phyloP scores from a whole-genome alignment of 352 stramenopile species.

The Phytopythium ostracodes region DNA sequence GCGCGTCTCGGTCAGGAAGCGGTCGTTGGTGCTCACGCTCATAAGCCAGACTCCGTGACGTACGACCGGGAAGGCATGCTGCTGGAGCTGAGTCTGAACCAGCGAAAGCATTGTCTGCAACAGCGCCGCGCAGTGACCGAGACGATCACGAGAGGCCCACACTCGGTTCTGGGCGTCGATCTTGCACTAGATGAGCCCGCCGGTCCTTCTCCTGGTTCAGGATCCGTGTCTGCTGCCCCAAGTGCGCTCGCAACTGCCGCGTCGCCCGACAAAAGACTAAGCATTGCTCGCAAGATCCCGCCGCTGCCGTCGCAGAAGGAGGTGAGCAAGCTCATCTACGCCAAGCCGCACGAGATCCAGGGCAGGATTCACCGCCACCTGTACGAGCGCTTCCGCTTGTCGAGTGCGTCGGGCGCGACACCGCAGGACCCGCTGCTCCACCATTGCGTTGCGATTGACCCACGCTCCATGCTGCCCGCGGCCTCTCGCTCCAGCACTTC shows the following conservation, averaged over 20 bases:
- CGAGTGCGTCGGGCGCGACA: slow-evolving; percentile 30
- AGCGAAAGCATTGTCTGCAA: slow-evolving; percentile 54
- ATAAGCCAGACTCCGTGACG: slow-evolving; percentile 34
- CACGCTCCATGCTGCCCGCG: slow-evolving; percentile 22
- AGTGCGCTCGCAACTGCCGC: background rate
- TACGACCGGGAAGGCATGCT: slow-evolving; percentile 65
- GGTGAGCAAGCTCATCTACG: slow-evolving; percentile 61
- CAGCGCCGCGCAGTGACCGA: slow-evolving; percentile 41
- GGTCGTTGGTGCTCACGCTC: background rate
- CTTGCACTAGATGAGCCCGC: slow-evolving; percentile 2
- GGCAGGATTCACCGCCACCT: slow-evolving; percentile 52
- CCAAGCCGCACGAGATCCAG: slow-evolving; percentile 63
- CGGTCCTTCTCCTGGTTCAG: background rate
- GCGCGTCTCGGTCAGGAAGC: slow-evolving; percentile 1
- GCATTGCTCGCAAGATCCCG: slow-evolving; percentile 34
- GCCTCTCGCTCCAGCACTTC: background rate
- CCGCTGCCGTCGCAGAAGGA: slow-evolving; percentile 52
- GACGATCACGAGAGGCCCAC: slow-evolving; percentile 29
- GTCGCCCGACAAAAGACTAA: background rate
- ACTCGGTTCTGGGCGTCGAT: slow-evolving; percentile 63
- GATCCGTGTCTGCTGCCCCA: background rate
- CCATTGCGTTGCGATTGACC: slow-evolving; percentile 62
- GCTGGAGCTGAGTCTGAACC: slow-evolving; percentile 63
- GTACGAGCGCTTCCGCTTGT: slow-evolving; percentile 43
- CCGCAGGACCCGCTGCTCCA: slow-evolving; percentile 63